A percentile compares a stretch with the other conserved stretches of the same genome.
Conservation (phyloP, 1,139 yeast species). For the Trichomonascaceae sp. region DNA sequence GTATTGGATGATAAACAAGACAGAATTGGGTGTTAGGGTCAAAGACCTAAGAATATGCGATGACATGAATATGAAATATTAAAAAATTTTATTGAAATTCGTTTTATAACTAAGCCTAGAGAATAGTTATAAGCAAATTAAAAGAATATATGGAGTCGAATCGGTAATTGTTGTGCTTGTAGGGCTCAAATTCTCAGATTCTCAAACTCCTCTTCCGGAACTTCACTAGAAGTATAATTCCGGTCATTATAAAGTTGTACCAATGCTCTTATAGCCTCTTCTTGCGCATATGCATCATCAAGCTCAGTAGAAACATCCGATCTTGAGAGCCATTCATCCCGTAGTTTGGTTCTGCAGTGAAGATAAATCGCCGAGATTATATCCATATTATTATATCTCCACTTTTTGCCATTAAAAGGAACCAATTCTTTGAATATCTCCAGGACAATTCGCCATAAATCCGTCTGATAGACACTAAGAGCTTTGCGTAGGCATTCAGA, state of each 20-base stretch:
- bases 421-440: slow-evolving; percentile 69
- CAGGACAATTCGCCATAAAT: slow-evolving; percentile 64
- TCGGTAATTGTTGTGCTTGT: too few relatives aligned
- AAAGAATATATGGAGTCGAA: not conserved
- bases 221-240: slow-evolving; percentile 16
- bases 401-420: slow-evolving; percentile 88
- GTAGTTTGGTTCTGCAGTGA: slow-evolving; percentile 61
- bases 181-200: not conserved
- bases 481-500: slow-evolving; percentile 37
- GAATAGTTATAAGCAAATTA: not conserved
- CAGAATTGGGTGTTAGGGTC: not conserved
- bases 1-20: not conserved
- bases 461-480: slow-evolving; percentile 47
- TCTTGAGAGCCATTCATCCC: slow-evolving; percentile 89
- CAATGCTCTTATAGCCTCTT: slow-evolving; percentile 73
- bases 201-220: not conserved
- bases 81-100: not conserved
- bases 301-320: slow-evolving; percentile 70
- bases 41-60: not conserved
- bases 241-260: slow-evolving; percentile 71
- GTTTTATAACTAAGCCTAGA: not conserved
- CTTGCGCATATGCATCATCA: slow-evolving; percentile 78
- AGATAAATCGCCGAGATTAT: slow-evolving; percentile 81
- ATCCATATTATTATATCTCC: slow-evolving; percentile 94
- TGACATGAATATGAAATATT: too few relatives aligned